phyloP scores from a whole-genome alignment of 78 protist species.

The Corallochytrium limacisporum region DNA sequence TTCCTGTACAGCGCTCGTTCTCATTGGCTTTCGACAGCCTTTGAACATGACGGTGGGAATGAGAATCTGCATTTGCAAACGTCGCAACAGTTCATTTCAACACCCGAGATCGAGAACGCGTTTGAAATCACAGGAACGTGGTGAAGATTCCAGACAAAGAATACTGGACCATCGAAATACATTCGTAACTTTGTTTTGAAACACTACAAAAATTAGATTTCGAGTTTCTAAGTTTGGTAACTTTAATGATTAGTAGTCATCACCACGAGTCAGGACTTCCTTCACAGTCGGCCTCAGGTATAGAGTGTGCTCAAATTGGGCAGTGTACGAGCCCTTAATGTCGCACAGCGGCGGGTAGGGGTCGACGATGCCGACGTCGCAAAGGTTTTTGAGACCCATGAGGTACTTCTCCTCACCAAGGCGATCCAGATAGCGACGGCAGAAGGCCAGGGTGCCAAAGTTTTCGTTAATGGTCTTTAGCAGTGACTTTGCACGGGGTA shows the following conservation, averaged over 20 bases:
- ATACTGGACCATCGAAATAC: no score
- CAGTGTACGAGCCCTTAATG: slow-evolving; percentile 71
- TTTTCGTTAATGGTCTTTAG: slow-evolving; percentile 56
- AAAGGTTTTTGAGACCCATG: slow-evolving; percentile 58
- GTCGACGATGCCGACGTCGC: slow-evolving; percentile 52
- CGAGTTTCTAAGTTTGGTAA: no score
- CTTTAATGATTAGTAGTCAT: slow-evolving; percentile 60
- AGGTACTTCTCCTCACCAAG: slow-evolving; percentile 41
- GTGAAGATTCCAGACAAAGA: no score
- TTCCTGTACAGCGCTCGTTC: no score
- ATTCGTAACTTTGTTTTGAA: no score
- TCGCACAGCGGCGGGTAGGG: slow-evolving; percentile 91
- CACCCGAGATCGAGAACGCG: no score
- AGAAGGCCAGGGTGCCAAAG: slow-evolving; percentile 93
- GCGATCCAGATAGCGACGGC: slow-evolving; percentile 72
- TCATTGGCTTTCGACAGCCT: no score
- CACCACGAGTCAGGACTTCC: slow-evolving; percentile 86
- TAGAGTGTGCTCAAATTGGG: slow-evolving; percentile 92
- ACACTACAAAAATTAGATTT: no score
- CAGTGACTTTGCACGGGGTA: slow-evolving; percentile 56
- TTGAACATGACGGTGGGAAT: no score
- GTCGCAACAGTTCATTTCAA: no score
- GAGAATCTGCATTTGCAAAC: no score
- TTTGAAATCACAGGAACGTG: no score
- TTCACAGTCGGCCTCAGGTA: slow-evolving; percentile 78